Evolutionary conservation across 768 basidiomycete genomes (phyloP).

Genomic region (Hygrophorus russula): DNA sequence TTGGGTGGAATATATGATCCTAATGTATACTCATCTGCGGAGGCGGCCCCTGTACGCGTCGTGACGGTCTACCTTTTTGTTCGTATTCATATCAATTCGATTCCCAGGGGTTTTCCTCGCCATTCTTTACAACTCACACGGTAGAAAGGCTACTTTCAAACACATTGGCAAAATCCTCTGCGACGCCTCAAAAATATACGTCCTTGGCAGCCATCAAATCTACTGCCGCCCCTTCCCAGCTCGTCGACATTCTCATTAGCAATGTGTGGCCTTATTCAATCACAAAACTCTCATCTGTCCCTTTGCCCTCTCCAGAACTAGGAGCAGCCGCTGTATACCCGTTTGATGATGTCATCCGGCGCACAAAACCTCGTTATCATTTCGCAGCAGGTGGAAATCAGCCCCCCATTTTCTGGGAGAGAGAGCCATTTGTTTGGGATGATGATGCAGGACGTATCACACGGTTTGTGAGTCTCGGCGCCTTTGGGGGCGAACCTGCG

Average conservation of each 20-base stretch:
- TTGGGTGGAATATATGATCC: constrained; percentile 70
- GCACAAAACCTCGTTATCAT: constrained; percentile 78
- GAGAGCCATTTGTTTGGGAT: constrained; percentile 85
- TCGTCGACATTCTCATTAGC: constrained; percentile 74
- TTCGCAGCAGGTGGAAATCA: constrained; percentile 58
- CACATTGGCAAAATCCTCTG: constrained; percentile 41
- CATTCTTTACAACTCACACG: constrained; percentile 61
- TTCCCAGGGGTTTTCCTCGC: constrained; percentile 63
- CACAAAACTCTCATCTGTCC: constrained; percentile 44
- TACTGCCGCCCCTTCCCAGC: constrained; percentile 45
- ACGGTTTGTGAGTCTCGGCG: constrained; percentile 78
- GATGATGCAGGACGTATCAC: constrained; percentile 56
- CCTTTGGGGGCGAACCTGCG: constrained; percentile 59
- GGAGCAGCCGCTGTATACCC: constrained; percentile 37
- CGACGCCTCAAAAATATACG: constrained; percentile 32
- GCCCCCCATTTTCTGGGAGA: constrained; percentile 85
- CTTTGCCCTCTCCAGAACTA: constrained; percentile 37
- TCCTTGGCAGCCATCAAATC: constrained; percentile 63
- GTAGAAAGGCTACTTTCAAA: constrained; percentile 65
- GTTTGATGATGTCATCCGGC: constrained; percentile 52
- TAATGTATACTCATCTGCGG: constrained; percentile 44
- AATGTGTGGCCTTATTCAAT: constrained; percentile 68
- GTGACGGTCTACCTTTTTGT: background rate
- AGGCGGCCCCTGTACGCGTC: constrained; percentile 49
- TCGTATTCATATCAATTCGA: background rate